Conservation (phyloP, 2,329 filamentous ascomycete species). For the Penicillium concentricum region DNA sequence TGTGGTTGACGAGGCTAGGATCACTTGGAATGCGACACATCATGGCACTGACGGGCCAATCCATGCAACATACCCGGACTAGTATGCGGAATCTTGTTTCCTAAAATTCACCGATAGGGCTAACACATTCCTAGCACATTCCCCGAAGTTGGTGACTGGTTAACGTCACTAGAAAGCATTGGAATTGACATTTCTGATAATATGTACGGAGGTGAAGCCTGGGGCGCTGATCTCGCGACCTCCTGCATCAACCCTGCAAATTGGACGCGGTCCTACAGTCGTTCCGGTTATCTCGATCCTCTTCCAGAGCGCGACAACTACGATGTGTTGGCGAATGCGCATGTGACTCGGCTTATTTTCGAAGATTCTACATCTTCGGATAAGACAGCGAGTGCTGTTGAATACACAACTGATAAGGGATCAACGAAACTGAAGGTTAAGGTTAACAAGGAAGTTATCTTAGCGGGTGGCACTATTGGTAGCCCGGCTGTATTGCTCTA, state of each 20-base stretch:
- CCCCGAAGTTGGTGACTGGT: conserved; percentile 29
- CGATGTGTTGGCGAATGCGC: conserved; percentile 32
- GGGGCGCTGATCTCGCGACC: conserved; percentile 35
- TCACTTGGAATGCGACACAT: conserved; percentile 24
- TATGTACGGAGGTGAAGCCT: conserved; percentile 33
- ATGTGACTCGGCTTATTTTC: conserved; percentile 34
- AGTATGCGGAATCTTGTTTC: conserved; percentile 14
- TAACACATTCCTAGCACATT: conserved; percentile 28
- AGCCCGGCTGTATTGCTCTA: conserved; percentile 60
- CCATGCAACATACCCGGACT: conserved; percentile 28
- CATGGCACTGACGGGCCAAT: conserved; percentile 28
- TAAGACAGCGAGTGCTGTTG: conserved; percentile 33
- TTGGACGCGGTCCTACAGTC: conserved; percentile 39
- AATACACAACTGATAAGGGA: conserved; percentile 33
- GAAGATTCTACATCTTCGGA: conserved; percentile 22
- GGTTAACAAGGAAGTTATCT: conserved; percentile 30
- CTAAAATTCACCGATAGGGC: background rate
- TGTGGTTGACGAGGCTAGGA: conserved; percentile 22
- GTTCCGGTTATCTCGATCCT: conserved; percentile 36
- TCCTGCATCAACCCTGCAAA: conserved; percentile 36
- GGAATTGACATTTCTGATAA: conserved; percentile 28
- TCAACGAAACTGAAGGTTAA: conserved; percentile 25
- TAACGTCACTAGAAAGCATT: conserved; percentile 19
- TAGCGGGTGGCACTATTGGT: conserved; percentile 53
- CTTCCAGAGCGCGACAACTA: conserved; percentile 33